phyloP scores from a whole-genome alignment of 768 basidiomycete species.

The Strobilomyces dryophilus region DNA sequence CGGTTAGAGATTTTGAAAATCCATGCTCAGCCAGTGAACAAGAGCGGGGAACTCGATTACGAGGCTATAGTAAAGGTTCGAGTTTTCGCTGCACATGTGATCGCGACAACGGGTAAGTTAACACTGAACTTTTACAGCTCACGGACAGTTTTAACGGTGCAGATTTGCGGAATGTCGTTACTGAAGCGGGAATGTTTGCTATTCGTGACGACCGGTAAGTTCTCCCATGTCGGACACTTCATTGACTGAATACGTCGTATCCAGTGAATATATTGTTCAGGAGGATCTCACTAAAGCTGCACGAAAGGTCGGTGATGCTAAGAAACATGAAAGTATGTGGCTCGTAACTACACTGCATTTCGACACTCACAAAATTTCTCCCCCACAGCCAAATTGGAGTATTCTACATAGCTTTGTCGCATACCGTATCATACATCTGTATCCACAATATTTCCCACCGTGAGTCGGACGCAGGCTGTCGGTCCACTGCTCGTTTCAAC shows the following conservation, averaged over 20 bases:
- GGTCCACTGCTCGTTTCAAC: too few species aligned
- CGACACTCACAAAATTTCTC: not conserved
- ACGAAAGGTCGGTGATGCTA: conserved; percentile 91
- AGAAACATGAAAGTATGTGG: conserved; percentile 94
- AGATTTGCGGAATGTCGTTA: conserved; percentile 91
- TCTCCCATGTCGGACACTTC: not conserved
- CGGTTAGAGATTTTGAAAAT: conserved; percentile 97
- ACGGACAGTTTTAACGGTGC: conserved; percentile 96
- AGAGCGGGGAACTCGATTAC: conserved; percentile 93
- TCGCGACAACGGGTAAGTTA: not conserved
- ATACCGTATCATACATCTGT: too few species aligned
- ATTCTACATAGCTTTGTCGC: conserved; percentile 32
- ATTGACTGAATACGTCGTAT: not conserved
- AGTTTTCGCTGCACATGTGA: not conserved
- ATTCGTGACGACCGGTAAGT: conserved; percentile 89
- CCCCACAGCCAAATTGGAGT: conserved; percentile 39
- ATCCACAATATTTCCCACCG: too few species aligned
- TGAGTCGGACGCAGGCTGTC: too few species aligned
- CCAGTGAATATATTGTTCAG: conserved; percentile 84
- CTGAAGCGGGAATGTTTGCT: conserved; percentile 97
- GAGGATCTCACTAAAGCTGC: conserved; percentile 97
- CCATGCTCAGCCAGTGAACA: conserved; percentile 91
- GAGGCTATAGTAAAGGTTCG: conserved; percentile 94
- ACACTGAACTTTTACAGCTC: conserved; percentile 42
- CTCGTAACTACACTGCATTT: not conserved